Base-by-base conservation (phyloP, 306 rosid genomes). In the Vigna radiata region DNA sequence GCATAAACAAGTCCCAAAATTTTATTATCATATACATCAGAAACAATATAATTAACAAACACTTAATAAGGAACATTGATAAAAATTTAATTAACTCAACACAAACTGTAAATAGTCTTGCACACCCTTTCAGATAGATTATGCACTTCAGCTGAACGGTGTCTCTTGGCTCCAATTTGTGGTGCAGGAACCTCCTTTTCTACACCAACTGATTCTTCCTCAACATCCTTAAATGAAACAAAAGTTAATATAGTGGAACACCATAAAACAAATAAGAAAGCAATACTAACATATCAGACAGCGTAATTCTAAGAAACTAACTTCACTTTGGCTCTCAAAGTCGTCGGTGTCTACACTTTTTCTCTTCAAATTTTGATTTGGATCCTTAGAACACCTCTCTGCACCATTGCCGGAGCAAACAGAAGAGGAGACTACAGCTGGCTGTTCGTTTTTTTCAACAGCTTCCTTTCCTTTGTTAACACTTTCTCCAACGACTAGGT, bases 51-150 rank as follows among this genome's bases (percentile, higher is more conserved):
- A 19, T 15, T 66, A 33, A 59, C 33, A 65, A 17, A 16, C 7
- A 75, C 44, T 58, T 15, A 37, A 69, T 67, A 69, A 19, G 60
- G 17, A 19, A 66, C 73, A 15, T 60, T 41, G 23, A 29, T 71
- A 50, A 4, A 31, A 12, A 5, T 17, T 78, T 49, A 50, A 44
- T 31, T 23, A 73, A 62, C 48, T 60, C 15, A 64, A 33, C 63
- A 62, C 48, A 55, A 41, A 41, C 13, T 9, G 12, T 9, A 70
- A 15, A 77, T 61, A 47, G 65, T 63, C 59, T 76, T 75, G 65
- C 93, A 87, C 77, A 93, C 97, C 89, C 97, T 93, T 87, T 93
- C 97, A 14, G 97, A 91, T 85, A 93, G 86, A 86, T 91, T 93
- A 79, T 93, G 98, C 74, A 88, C 96, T 89, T 89, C 93, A 14